Conservation (phyloP, 2,329 filamentous ascomycete genomes). For the Allantophomopsis lycopodina region DNA sequence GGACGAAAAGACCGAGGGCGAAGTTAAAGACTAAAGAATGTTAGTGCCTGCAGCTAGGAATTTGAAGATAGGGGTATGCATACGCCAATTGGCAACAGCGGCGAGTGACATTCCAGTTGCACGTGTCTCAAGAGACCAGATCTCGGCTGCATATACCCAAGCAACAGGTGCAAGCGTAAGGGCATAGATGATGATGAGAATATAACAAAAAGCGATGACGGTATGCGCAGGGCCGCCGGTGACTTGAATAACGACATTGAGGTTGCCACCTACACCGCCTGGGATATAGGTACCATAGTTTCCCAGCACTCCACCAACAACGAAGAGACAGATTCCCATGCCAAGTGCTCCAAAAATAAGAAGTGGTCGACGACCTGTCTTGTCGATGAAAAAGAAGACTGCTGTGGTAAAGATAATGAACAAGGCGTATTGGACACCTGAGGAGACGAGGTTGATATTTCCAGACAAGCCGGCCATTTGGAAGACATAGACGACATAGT, state of each 20-base stretch:
- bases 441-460: slow-evolving; percentile 18
- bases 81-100: slow-evolving; percentile 35
- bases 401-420: slow-evolving; percentile 11
- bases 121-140: slow-evolving; percentile 46
- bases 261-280: slow-evolving; percentile 26
- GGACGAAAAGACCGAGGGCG: slow-evolving; percentile 42
- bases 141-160: slow-evolving; percentile 54
- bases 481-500: slow-evolving; percentile 24
- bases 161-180: slow-evolving; percentile 49
- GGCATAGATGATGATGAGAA: slow-evolving; percentile 49
- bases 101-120: slow-evolving; percentile 44
- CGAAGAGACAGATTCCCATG: slow-evolving; percentile 30
- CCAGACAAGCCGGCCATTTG: slow-evolving; percentile 21
- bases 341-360: slow-evolving; percentile 22
- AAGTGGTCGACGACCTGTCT: slow-evolving; percentile 7
- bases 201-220: slow-evolving; percentile 52
- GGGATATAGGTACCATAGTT: slow-evolving; percentile 26
- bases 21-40: slow-evolving; percentile 38
- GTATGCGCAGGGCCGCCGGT: slow-evolving; percentile 38
- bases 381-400: slow-evolving; percentile 13
- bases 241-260: slow-evolving; percentile 39
- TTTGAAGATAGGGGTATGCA: slow-evolving; percentile 8
- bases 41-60: background rate
- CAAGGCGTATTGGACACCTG: slow-evolving; percentile 12
- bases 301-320: slow-evolving; percentile 29